phyloP scores from a whole-genome alignment of 768 basidiomycete genomes.

The Tylopilus subfusipes region DNA sequence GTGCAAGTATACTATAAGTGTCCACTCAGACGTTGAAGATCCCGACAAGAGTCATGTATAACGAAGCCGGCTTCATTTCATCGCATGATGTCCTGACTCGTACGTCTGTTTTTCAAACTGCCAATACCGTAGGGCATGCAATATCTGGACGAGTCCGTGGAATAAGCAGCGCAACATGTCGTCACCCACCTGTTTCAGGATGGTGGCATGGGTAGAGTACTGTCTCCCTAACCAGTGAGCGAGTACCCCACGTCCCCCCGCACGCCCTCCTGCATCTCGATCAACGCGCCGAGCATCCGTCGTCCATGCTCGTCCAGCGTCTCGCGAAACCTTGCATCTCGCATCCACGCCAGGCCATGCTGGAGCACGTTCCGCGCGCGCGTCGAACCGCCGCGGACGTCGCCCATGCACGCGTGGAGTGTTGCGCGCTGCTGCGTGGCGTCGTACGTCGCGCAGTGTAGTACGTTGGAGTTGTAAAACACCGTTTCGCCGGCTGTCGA shows the following conservation, averaged over 20 bases:
- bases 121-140: constrained; percentile 68
- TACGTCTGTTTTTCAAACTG: neutral
- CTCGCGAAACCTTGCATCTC: constrained; percentile 43
- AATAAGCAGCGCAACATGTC: constrained; percentile 50
- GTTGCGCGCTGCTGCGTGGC: constrained; percentile 51
- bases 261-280: constrained; percentile 47
- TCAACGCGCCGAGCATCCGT: constrained; percentile 57
- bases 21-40: too few relatives aligned
- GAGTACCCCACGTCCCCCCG: constrained; percentile 51
- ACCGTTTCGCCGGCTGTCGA: constrained; percentile 63
- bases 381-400: constrained; percentile 53
- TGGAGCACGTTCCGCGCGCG: constrained; percentile 74
- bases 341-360: constrained; percentile 73
- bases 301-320: constrained; percentile 44
- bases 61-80: constrained; percentile 4
- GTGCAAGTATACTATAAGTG: too few relatives aligned
- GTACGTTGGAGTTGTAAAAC: constrained; percentile 77
- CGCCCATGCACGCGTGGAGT: constrained; percentile 67
- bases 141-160: constrained; percentile 53
- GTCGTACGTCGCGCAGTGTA: constrained; percentile 70
- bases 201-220: constrained; percentile 65
- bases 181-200: constrained; percentile 55
- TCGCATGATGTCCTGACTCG: constrained; percentile 1
- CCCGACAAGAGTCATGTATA: too few relatives aligned
- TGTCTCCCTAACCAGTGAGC: constrained; percentile 31